Base-by-base conservation (phyloP, 2,329 filamentous ascomycete genomes). In the Mycogone perniciosa region DNA sequence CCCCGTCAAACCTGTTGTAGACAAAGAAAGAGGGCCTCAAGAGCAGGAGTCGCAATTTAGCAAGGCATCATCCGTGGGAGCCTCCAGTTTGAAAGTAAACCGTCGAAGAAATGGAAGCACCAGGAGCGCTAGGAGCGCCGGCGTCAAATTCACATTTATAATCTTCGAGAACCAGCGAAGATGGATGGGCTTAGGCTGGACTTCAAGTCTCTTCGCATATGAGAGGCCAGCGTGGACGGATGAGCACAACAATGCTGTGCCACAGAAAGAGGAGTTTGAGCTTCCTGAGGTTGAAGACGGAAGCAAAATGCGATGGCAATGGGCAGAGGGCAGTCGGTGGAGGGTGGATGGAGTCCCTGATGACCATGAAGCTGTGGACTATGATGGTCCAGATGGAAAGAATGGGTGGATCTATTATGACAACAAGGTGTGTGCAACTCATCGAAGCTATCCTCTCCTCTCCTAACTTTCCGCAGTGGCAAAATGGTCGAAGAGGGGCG, bases 371-470 rank as follows among this genome's bases (percentile, higher is more conserved):
- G 53, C 64, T 0, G 60, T 70, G 4, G 80, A 75, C 53, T 80
- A 79, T 56, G 80, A 82, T 49, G 74, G 75, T 2, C 74, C 80
- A 1, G 77, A 84, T 27, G 85, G 80, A 4, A 83, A 71, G 62
- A 80, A 85, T 59, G 93, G 91, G 1, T 99, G 93, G 93, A 89
- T 96, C 35, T 99, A 93, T 68, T 99, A 96, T 64, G 93, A 99
- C 63, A 97, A 92, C 66, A 96, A 96, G 83, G 89, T 89, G 71
- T 54, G 73, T 59, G 20, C 7, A 9, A 0, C 29, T 5, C 27
- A 4, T 5, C 2, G 20, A 20, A 20, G 20, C 5, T 4, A 9
- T 7, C 13, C 4, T 13, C 9, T 44, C 9, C 20, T 4, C 20
- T 10, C 7, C 6, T 20, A 6, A 35, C 20, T 37, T 38, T 46